These are phyloP conservation scores for Phytophthora pistaciae DNA, from an alignment of 352 stramenopile genomes.

Conservation along the genomic window DNA sequence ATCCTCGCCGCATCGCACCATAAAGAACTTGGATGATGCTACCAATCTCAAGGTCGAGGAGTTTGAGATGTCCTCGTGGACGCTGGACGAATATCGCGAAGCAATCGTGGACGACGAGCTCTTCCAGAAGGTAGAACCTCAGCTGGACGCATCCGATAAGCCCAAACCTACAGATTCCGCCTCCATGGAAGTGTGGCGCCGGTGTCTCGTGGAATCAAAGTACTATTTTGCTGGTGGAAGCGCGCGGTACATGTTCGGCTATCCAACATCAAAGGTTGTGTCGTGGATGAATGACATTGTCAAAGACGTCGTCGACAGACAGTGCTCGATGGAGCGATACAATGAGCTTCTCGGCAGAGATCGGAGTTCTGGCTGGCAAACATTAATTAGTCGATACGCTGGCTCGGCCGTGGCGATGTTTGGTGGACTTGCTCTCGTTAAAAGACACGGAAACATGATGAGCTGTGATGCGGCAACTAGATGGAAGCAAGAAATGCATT, in stretches of 20 bases:
- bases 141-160: not conserved
- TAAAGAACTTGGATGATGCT: not conserved
- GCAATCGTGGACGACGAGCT: not conserved
- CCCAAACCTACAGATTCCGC: too few relatives aligned
- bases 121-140: not conserved
- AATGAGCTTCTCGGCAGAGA: too few relatives aligned
- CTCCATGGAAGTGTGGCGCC: not conserved
- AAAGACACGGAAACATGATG: too few relatives aligned
- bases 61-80: not conserved
- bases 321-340: too few relatives aligned
- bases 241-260: constrained; percentile 7
- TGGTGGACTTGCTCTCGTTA: too few relatives aligned
- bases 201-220: constrained; percentile 8
- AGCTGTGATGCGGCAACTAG: not conserved
- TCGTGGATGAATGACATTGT: too few relatives aligned
- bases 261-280: not conserved
- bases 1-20: not conserved
- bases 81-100: not conserved
- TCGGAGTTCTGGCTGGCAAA: too few relatives aligned
- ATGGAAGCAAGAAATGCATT: constrained; percentile 10
- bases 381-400: too few relatives aligned
- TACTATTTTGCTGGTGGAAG: constrained; percentile 14
- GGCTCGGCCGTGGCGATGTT: too few relatives aligned
- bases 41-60: too few relatives aligned
- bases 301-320: too few relatives aligned